These are phyloP conservation scores for Schizosaccharomyces versatilis DNA, from an alignment of 1,139 yeast genomes.

Conservation along the genomic window DNA sequence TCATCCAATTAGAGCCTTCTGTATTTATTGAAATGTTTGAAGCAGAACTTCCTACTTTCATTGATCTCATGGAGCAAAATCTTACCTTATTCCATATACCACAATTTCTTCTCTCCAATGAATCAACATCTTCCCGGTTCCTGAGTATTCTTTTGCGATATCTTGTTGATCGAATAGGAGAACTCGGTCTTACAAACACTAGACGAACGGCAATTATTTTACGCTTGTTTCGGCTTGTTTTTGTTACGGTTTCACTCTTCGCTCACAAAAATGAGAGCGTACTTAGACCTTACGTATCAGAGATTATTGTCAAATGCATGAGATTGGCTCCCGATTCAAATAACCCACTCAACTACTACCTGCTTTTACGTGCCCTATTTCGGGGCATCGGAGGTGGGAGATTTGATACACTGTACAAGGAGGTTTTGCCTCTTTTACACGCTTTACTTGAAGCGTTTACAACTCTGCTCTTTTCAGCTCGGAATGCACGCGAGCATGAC, in stretches of 20 bases:
- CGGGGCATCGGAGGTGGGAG: slow-evolving; percentile 93
- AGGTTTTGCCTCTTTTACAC: slow-evolving; percentile 74
- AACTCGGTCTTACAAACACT: slow-evolving; percentile 47
- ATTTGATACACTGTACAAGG: slow-evolving; percentile 75
- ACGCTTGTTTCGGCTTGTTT: slow-evolving; percentile 69
- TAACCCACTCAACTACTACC: slow-evolving; percentile 78
- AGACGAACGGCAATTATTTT: slow-evolving; percentile 45
- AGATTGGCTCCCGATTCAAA: slow-evolving; percentile 64
- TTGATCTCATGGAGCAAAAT: slow-evolving; percentile 59
- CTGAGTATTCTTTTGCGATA: slow-evolving; percentile 69
- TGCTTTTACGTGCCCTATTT: slow-evolving; percentile 68
- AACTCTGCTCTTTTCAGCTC: slow-evolving; percentile 57
- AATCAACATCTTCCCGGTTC: slow-evolving; percentile 77
- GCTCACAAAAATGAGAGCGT: slow-evolving; percentile 76
- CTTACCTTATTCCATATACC: slow-evolving; percentile 79
- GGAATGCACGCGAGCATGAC: slow-evolving; percentile 78
- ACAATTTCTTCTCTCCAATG: slow-evolving; percentile 82
- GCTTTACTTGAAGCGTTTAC: slow-evolving; percentile 68
- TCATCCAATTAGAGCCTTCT: slow-evolving; percentile 83
- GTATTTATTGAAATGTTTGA: slow-evolving; percentile 83
- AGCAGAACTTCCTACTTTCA: slow-evolving; percentile 55
- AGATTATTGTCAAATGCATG: slow-evolving; percentile 59
- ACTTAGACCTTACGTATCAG: slow-evolving; percentile 64
- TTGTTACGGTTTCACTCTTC: slow-evolving; percentile 84
- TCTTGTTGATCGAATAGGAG: slow-evolving; percentile 48